These are phyloP conservation scores for Myxozyma sirexii DNA, from an alignment of 805 yeast species.

Conservation along the genomic window DNA sequence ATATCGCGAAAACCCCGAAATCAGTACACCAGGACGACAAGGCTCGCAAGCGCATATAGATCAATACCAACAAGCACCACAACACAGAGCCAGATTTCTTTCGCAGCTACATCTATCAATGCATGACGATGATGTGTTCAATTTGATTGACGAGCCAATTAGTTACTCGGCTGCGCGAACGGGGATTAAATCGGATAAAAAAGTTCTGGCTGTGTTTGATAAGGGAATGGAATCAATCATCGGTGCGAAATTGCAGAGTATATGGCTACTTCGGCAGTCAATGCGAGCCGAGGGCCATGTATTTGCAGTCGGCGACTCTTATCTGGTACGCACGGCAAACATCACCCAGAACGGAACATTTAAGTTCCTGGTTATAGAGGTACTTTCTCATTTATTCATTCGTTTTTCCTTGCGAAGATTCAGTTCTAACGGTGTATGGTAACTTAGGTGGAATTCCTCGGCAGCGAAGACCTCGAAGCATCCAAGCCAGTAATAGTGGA, in stretches of 20 bases:
- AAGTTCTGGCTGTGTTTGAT: slow-evolving; percentile 48
- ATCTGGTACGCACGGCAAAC: slow-evolving; percentile 65
- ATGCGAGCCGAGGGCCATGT: slow-evolving; percentile 75
- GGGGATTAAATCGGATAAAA: not conserved
- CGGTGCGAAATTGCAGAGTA: slow-evolving; percentile 60
- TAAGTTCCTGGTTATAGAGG: slow-evolving; percentile 42
- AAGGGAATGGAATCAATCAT: slow-evolving; percentile 62
- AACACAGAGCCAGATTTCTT: slow-evolving; percentile 32
- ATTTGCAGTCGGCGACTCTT: slow-evolving; percentile 53
- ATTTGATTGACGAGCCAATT: slow-evolving; percentile 39
- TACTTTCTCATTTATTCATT: too few species aligned
- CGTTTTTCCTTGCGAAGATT: too few species aligned
- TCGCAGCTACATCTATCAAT: slow-evolving; percentile 41
- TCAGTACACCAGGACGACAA: slow-evolving; percentile 4
- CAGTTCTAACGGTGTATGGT: too few species aligned
- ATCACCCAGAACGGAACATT: slow-evolving; percentile 74
- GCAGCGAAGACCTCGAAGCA: slow-evolving; percentile 10
- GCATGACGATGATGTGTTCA: slow-evolving; percentile 39
- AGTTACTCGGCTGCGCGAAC: slow-evolving; percentile 30
- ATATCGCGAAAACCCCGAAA: slow-evolving; percentile 62
- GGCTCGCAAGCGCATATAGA: slow-evolving; percentile 3
- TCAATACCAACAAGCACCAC: slow-evolving; percentile 10
- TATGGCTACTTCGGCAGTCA: slow-evolving; percentile 71
- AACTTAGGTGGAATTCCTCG: slow-evolving; percentile 24
- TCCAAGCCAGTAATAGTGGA: slow-evolving; percentile 11